phyloP scores from a whole-genome alignment of 2,329 filamentous ascomycete species.

The Aspergillus tubingensis region DNA sequence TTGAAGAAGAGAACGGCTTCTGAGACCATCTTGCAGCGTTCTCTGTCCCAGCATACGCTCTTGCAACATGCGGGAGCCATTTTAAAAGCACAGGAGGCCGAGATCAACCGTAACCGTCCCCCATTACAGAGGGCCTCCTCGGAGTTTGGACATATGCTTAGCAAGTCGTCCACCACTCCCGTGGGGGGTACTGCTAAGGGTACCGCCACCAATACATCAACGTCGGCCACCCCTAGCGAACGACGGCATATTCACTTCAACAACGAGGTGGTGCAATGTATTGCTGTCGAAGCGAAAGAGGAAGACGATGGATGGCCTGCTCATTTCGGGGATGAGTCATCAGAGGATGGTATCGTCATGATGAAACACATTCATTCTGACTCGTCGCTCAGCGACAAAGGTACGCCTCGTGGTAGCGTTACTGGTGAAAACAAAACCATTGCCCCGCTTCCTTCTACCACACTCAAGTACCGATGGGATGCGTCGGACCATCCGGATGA shows the following conservation, averaged over 20 bases:
- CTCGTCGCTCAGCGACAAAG: conserved; percentile 54
- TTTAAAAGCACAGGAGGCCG: conserved; percentile 76
- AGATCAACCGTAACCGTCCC: conserved; percentile 54
- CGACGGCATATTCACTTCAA: conserved; percentile 94
- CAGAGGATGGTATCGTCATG: conserved; percentile 77
- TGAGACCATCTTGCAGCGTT: conserved; percentile 88
- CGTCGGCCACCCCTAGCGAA: conserved; percentile 67
- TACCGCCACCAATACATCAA: conserved; percentile 65
- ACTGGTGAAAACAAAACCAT: conserved; percentile 77
- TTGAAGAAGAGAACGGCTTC: conserved; percentile 96
- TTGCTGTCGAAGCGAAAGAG: conserved; percentile 83
- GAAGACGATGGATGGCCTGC: conserved; percentile 50
- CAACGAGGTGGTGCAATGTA: conserved; percentile 92
- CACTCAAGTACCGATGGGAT: conserved; percentile 79
- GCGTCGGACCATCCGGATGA: conserved; percentile 73
- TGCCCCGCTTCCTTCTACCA: conserved; percentile 83
- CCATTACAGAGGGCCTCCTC: conserved; percentile 57
- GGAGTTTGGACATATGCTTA: conserved; percentile 64
- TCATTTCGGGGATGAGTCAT: conserved; percentile 61
- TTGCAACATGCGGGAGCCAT: conserved; percentile 86
- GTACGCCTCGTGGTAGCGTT: conserved; percentile 57
- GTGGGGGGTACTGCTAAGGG: conserved; percentile 42
- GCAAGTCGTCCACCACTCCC: conserved; percentile 28
- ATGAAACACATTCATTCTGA: conserved; percentile 68
- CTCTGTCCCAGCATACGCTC: conserved; percentile 82